Evolutionary conservation across 2,329 filamentous ascomycete species (phyloP).

Genomic region (Thermothelomyces thermophilus): DNA sequence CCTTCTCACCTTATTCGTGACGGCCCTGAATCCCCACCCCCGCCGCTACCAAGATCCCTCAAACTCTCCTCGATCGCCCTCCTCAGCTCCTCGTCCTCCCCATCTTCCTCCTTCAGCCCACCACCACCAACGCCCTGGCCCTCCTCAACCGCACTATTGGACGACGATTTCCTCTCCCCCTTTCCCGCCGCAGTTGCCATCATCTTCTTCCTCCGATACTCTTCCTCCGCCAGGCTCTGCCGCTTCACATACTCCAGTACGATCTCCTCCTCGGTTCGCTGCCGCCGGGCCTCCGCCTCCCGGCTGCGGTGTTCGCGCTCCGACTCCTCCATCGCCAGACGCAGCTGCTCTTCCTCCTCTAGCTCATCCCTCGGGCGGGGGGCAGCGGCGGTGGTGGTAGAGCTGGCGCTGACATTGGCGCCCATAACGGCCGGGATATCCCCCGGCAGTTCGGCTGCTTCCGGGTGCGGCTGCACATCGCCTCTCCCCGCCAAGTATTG

Average conservation of each 20-base stretch:
- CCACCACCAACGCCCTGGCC: conserved; percentile 18
- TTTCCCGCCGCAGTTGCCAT: conserved; percentile 28
- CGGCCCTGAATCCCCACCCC: conserved; percentile 20
- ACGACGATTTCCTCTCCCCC: conserved; percentile 22
- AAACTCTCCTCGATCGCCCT: conserved; percentile 51
- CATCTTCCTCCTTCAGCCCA: conserved; percentile 38
- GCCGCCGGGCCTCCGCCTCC: conserved; percentile 37
- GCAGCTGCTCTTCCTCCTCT: conserved; percentile 39
- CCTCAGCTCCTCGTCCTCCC: conserved; percentile 51
- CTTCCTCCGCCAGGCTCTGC: conserved; percentile 66
- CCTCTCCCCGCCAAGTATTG: not conserved
- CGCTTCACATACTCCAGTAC: conserved; percentile 71
- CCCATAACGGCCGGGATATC: not conserved
- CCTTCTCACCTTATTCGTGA: not conserved
- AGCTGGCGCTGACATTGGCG: not conserved
- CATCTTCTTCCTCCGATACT: conserved; percentile 34
- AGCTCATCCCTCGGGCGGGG: conserved; percentile 16
- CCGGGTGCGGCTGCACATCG: not conserved
- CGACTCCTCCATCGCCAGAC: conserved; percentile 42
- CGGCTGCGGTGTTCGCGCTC: conserved; percentile 39
- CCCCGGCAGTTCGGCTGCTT: not conserved
- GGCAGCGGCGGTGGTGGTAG: not conserved
- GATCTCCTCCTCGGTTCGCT: conserved; percentile 60
- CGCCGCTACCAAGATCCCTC: conserved; percentile 33
- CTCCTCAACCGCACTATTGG: not conserved